A percentile compares a stretch with the other conserved stretches of the same genome.
phyloP scores from a whole-genome alignment of 2,329 filamentous ascomycete genomes.

The Alternaria angustiovoidea region DNA sequence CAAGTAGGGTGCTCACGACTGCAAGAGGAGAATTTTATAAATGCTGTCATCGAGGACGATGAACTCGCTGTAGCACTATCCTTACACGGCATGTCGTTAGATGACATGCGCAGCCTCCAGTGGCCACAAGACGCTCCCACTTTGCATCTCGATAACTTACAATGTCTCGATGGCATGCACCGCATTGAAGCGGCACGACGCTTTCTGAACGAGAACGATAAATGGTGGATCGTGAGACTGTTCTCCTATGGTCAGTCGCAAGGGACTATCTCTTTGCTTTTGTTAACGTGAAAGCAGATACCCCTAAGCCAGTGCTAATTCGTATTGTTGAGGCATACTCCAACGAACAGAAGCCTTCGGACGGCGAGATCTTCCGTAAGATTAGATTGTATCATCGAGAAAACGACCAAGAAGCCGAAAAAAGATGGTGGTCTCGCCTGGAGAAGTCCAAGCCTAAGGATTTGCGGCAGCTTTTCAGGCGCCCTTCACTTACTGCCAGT shows the following conservation, averaged over 20 bases:
- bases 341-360: slow-evolving; percentile 26
- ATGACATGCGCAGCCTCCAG: slow-evolving; percentile 12
- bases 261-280: not conserved
- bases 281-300: slow-evolving; percentile 12
- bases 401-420: slow-evolving; percentile 16
- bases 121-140: slow-evolving; percentile 17
- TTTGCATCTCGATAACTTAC: slow-evolving; percentile 18
- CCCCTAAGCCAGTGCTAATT: slow-evolving; percentile 12
- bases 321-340: slow-evolving; percentile 19
- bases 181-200: slow-evolving; percentile 19
- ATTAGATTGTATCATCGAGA: slow-evolving; percentile 24
- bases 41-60: slow-evolving; percentile 19
- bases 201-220: slow-evolving; percentile 30
- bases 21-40: slow-evolving; percentile 32
- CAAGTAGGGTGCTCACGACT: slow-evolving; percentile 15
- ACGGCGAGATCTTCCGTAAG: slow-evolving; percentile 31
- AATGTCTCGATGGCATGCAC: slow-evolving; percentile 27
- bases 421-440: slow-evolving; percentile 26
- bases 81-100: slow-evolving; percentile 6
- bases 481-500: slow-evolving; percentile 10
- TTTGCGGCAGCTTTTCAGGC: slow-evolving; percentile 24
- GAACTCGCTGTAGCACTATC: slow-evolving; percentile 18
- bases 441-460: slow-evolving; percentile 30
- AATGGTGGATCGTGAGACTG: slow-evolving; percentile 32
- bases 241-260: slow-evolving; percentile 23